phyloP scores from a whole-genome alignment of 306 rosid species.

The Cucurbita pepo region DNA sequence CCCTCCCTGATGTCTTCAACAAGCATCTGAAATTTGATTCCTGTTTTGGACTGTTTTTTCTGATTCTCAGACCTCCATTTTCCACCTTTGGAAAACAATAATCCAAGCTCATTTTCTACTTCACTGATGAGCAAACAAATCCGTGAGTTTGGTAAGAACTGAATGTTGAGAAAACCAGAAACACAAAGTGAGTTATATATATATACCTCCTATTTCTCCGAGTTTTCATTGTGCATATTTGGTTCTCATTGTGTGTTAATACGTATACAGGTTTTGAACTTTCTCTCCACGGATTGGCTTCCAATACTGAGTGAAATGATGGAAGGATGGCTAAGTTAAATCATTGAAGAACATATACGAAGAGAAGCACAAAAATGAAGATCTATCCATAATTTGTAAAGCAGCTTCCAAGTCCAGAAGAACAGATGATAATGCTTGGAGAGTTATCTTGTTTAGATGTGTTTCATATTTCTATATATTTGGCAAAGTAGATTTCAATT shows the following conservation, averaged over 20 bases:
- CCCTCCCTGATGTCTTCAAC: slow-evolving; percentile 97
- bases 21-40: slow-evolving; percentile 77
- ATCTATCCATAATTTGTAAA: background rate
- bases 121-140: slow-evolving; percentile 40
- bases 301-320: slow-evolving; percentile 44
- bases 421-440: background rate
- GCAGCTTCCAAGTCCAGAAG: background rate
- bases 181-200: background rate
- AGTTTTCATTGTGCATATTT: slow-evolving; percentile 89
- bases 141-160: background rate
- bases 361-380: background rate
- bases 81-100: slow-evolving; percentile 72
- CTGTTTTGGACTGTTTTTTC: slow-evolving; percentile 43
- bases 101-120: slow-evolving; percentile 84
- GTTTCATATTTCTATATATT: too few relatives aligned
- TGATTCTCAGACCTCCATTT: slow-evolving; percentile 56
- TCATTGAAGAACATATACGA: background rate
- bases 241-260: slow-evolving; percentile 75
- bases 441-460: too few relatives aligned
- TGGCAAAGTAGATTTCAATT: too few relatives aligned
- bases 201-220: slow-evolving; percentile 74
- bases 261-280: slow-evolving; percentile 84
- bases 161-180: background rate
- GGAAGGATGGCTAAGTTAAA: background rate
- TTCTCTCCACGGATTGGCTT: slow-evolving; percentile 90